Conservation (phyloP, 2,329 filamentous ascomycete genomes). For the Aspergillus melleus region DNA sequence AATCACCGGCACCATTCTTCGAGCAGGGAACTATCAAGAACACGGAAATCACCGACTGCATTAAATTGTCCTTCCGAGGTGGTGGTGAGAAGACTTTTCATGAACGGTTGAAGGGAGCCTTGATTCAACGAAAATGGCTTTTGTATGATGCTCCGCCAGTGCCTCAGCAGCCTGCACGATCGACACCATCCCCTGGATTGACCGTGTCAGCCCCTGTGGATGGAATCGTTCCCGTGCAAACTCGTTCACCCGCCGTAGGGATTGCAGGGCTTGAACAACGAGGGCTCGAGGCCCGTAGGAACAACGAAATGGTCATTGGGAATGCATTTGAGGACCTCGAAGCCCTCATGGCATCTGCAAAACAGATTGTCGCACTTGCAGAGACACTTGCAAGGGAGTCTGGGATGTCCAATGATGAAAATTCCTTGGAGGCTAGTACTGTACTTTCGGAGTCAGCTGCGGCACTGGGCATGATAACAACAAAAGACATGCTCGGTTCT, state of each 20-base stretch:
- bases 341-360: slow-evolving; percentile 94
- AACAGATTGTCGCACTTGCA: slow-evolving; percentile 90
- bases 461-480: slow-evolving; percentile 85
- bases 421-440: slow-evolving; percentile 68
- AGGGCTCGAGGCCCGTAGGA: slow-evolving; percentile 79
- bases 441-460: slow-evolving; percentile 79
- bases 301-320: slow-evolving; percentile 90
- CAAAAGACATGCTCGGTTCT: slow-evolving; percentile 88
- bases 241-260: slow-evolving; percentile 66
- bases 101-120: slow-evolving; percentile 80
- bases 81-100: slow-evolving; percentile 89
- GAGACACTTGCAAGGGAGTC: slow-evolving; percentile 78
- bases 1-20: slow-evolving; percentile 76
- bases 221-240: slow-evolving; percentile 24
- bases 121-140: slow-evolving; percentile 95
- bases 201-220: slow-evolving; percentile 25
- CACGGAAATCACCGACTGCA: slow-evolving; percentile 66
- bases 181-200: slow-evolving; percentile 30
- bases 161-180: slow-evolving; percentile 61
- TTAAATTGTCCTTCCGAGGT: slow-evolving; percentile 88
- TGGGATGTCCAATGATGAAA: slow-evolving; percentile 57
- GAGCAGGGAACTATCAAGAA: slow-evolving; percentile 46
- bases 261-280: slow-evolving; percentile 91
- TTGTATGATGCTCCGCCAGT: slow-evolving; percentile 85
- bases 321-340: slow-evolving; percentile 95